These are phyloP conservation scores for Fusarium heterosporum DNA, from an alignment of 2,329 filamentous ascomycete species.

Conservation along the genomic window DNA sequence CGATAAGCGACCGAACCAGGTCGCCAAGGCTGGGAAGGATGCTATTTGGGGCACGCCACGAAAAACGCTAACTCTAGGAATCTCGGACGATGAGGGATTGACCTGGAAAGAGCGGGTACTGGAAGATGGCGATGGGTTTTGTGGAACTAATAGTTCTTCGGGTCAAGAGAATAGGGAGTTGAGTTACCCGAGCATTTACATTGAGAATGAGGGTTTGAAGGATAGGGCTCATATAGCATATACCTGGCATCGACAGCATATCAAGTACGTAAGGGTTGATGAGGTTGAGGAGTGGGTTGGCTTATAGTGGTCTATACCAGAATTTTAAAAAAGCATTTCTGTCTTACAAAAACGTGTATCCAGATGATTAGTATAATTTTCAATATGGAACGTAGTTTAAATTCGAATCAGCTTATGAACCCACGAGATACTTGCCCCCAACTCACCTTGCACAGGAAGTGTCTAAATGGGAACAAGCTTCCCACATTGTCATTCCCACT, in stretches of 20 bases:
- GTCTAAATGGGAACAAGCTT: no score
- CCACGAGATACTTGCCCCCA: no score
- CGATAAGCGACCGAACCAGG: constrained; percentile 56
- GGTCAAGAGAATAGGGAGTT: constrained; percentile 57
- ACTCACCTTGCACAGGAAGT: no score
- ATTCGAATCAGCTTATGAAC: no score
- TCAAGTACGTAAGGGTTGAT: constrained; percentile 54
- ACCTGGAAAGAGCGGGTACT: constrained; percentile 55
- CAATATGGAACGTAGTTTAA: no score
- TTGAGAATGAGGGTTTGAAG: constrained; percentile 30
- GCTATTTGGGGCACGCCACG: constrained; percentile 59
- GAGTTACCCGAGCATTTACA: constrained; percentile 57
- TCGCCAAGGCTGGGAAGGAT: constrained; percentile 50
- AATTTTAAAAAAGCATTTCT: no score
- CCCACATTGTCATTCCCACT: no score
- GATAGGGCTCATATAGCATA: constrained; percentile 54
- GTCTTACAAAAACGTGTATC: no score
- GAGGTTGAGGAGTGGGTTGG: constrained; percentile 46
- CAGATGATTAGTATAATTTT: no score
- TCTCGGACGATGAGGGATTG: constrained; percentile 52
- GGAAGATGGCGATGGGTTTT: constrained; percentile 59
- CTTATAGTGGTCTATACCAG: no score
- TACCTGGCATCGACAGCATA: constrained; percentile 57
- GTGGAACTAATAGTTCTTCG: constrained; percentile 58
- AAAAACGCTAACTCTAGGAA: constrained; percentile 50